A percentile compares a stretch with the other conserved stretches of the same genome.
These are phyloP conservation scores for Nicotiana otophora DNA, from an alignment of 257 asterid species.

Conservation along the genomic window DNA sequence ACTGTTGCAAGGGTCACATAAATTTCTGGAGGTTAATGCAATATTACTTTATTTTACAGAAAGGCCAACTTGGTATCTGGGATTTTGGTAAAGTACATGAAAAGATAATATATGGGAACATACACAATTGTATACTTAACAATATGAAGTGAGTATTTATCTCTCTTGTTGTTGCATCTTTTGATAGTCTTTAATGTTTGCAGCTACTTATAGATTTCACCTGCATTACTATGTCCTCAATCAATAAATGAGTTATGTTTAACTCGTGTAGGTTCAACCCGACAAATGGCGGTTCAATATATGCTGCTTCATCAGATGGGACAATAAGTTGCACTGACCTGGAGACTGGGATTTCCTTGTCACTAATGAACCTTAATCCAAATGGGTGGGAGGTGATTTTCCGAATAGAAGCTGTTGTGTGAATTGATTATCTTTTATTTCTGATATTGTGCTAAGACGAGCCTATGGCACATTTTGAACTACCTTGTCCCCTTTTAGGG, in stretches of 20 bases:
- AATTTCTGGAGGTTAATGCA: slow-evolving; percentile 7
- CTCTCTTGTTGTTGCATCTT: neutral
- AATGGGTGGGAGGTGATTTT: slow-evolving; percentile 82
- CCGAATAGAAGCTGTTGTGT: neutral
- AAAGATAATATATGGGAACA: slow-evolving; percentile 68
- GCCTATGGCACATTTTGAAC: neutral
- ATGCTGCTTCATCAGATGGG: slow-evolving; percentile 94
- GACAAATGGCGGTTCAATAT: slow-evolving; percentile 68
- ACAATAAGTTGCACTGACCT: slow-evolving; percentile 80
- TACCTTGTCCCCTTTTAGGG: neutral
- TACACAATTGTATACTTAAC: slow-evolving; percentile 81
- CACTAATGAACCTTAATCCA: slow-evolving; percentile 88
- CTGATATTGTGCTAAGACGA: neutral
- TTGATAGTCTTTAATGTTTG: slow-evolving; percentile 3
- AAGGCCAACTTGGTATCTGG: slow-evolving; percentile 99
- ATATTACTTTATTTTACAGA: slow-evolving; percentile 36
- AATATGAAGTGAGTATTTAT: slow-evolving; percentile 71
- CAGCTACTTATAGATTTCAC: neutral
- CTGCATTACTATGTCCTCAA: slow-evolving; percentile 1
- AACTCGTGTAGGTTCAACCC: slow-evolving; percentile 54
- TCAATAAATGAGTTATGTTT: slow-evolving; percentile 15
- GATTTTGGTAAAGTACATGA: slow-evolving; percentile 80
- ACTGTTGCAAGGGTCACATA: slow-evolving; percentile 2
- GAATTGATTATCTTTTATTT: neutral
- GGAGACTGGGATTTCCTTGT: slow-evolving; percentile 77